phyloP scores from a whole-genome alignment of 805 yeast species.

The Cyberlindnera euphorbiiphila region DNA sequence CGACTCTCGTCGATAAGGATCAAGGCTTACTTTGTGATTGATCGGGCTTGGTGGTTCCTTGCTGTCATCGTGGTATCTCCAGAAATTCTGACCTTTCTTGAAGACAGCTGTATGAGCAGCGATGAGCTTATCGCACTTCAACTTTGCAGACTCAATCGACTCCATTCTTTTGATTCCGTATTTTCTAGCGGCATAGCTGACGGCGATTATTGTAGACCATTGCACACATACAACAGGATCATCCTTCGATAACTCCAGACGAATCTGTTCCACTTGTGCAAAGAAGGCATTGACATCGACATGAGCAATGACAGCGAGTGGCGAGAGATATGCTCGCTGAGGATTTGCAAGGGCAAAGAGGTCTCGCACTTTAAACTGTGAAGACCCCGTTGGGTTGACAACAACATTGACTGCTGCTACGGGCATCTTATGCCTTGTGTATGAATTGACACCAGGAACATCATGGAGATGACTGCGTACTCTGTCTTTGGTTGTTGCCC shows the following conservation, averaged over 20 bases:
- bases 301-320: slow-evolving; percentile 76
- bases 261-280: slow-evolving; percentile 86
- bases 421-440: too few species aligned
- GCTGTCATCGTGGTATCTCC: slow-evolving; percentile 64
- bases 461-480: too few species aligned
- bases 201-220: slow-evolving; percentile 89
- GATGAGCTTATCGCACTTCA: slow-evolving; percentile 71
- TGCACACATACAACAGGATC: slow-evolving; percentile 94
- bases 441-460: too few species aligned
- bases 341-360: slow-evolving; percentile 45
- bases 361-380: slow-evolving; percentile 47
- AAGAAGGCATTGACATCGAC: slow-evolving; percentile 93
- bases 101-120: slow-evolving; percentile 93
- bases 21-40: slow-evolving; percentile 79
- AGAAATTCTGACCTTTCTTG: slow-evolving; percentile 75
- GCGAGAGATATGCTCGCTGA: slow-evolving; percentile 51
- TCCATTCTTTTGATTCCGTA: slow-evolving; percentile 82
- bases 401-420: too few species aligned
- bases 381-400: too few species aligned
- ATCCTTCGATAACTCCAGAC: slow-evolving; percentile 57
- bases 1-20: slow-evolving; percentile 87
- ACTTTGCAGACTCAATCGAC: slow-evolving; percentile 57
- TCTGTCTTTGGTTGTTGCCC: too few species aligned
- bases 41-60: slow-evolving; percentile 52
- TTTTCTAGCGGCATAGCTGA: slow-evolving; percentile 82